Percentiles rank a stretch among this genome's conserved stretches.
These are phyloP conservation scores for Chalaropsis ovoidea DNA, from an alignment of 2,329 filamentous ascomycete species.

Conservation along the genomic window DNA sequence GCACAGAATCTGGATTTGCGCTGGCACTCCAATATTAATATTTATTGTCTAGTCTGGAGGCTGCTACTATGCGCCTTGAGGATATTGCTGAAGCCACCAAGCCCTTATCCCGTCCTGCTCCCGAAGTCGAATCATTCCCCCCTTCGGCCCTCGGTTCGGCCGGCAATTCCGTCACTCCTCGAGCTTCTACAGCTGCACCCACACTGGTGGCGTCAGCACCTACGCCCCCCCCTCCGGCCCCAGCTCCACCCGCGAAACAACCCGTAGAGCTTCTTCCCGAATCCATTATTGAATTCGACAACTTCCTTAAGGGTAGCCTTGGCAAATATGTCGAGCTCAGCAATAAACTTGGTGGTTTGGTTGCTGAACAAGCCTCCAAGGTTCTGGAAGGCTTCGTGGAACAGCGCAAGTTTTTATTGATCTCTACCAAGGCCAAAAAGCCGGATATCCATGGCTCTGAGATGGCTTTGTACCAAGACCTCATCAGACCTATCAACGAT, in stretches of 20 bases:
- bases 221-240: slow-evolving; percentile 31
- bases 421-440: slow-evolving; percentile 86
- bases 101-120: slow-evolving; percentile 45
- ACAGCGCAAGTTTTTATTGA: slow-evolving; percentile 77
- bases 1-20: background rate
- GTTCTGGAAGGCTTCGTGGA: slow-evolving; percentile 62
- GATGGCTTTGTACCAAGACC: slow-evolving; percentile 57
- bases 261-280: slow-evolving; percentile 55
- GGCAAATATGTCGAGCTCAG: slow-evolving; percentile 69
- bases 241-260: slow-evolving; percentile 35
- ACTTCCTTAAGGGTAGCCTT: slow-evolving; percentile 62
- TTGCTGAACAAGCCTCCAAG: slow-evolving; percentile 62
- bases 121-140: slow-evolving; percentile 32
- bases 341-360: slow-evolving; percentile 62
- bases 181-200: slow-evolving; percentile 25
- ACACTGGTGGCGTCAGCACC: slow-evolving; percentile 21
- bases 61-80: slow-evolving; percentile 88
- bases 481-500: slow-evolving; percentile 79
- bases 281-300: slow-evolving; percentile 80
- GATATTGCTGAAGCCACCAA: slow-evolving; percentile 77
- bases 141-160: background rate
- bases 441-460: slow-evolving; percentile 57
- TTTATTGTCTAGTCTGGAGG: slow-evolving; percentile 63
- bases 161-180: slow-evolving; percentile 2
- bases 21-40: background rate